phyloP scores from a whole-genome alignment of 1,139 yeast species.

The Suhomyces choctaworum region DNA sequence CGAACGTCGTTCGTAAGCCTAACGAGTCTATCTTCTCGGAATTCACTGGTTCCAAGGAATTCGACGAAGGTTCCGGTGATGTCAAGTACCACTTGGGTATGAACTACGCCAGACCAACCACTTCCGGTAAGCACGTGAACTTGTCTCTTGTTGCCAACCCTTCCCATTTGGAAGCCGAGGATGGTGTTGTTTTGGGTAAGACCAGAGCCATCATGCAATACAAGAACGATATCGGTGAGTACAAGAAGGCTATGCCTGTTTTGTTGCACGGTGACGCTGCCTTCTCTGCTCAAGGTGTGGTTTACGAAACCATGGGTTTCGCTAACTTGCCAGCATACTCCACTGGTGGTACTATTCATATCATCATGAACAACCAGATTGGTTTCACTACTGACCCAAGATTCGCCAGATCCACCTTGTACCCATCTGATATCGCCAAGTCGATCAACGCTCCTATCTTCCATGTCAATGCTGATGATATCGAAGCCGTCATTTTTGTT shows the following conservation, averaged over 20 bases:
- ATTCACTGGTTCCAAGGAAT: slow-evolving; percentile 85
- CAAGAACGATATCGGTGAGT: slow-evolving; percentile 81
- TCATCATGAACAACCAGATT: slow-evolving; percentile 95
- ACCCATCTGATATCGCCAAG: slow-evolving; percentile 97
- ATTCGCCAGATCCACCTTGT: slow-evolving; percentile 95
- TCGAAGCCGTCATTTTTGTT: slow-evolving; percentile 87
- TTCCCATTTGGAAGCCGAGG: slow-evolving; percentile 98
- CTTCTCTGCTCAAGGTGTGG: slow-evolving; percentile 98
- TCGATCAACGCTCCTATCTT: slow-evolving; percentile 95
- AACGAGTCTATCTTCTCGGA: slow-evolving; percentile 96
- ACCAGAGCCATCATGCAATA: slow-evolving; percentile 94
- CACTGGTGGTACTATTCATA: slow-evolving; percentile 97
- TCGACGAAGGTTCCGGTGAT: slow-evolving; percentile 96
- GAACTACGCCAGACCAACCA: slow-evolving; percentile 98
- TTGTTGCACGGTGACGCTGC: slow-evolving; percentile 99
- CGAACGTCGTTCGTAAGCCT: slow-evolving; percentile 97
- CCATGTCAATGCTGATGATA: slow-evolving; percentile 99
- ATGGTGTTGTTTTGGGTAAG: slow-evolving; percentile 97
- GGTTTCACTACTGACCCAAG: slow-evolving; percentile 99
- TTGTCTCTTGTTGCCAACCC: slow-evolving; percentile 97
- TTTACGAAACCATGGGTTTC: slow-evolving; percentile 97
- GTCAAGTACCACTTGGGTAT: slow-evolving; percentile 99
- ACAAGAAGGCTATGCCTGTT: slow-evolving; percentile 85
- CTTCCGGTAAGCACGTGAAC: slow-evolving; percentile 95
- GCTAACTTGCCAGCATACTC: slow-evolving; percentile 90